Evolutionary conservation across 2,329 filamentous ascomycete genomes (phyloP), one percentile per base, ranked within the genome.

Genomic region (Sphaerulina musiva): DNA sequence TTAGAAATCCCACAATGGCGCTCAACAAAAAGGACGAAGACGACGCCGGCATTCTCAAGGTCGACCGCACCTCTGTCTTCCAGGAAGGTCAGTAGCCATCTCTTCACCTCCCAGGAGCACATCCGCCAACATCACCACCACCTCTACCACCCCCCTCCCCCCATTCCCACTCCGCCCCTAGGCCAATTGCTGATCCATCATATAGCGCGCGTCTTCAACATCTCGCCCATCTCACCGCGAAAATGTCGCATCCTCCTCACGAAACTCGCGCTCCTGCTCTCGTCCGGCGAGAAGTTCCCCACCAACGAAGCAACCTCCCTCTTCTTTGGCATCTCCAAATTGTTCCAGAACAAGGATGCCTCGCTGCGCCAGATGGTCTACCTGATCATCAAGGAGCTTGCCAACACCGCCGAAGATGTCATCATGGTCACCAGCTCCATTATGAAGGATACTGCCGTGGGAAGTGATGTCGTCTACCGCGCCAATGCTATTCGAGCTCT

Each of bases 21-120:
- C 95, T 93, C 82, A 86, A 92, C 79, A 98, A 98, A 79, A 97
- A 95, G 80, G 92, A 98, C 75, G 92, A 98, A 81, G 93, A 98
- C 79, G 92, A 96, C 72, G 83, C 86, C 72, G 86, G 87, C 70
- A 82, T 97, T 78, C 87, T 97, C 80, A 95, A 92, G 81, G 89
- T 97, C 68, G 93, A 98, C 78, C 86, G 95, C 69, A 96, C 92
- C 54, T 90, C 92, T 67, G 93, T 98, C 62, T 97, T 97, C 74
- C 93, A 97, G 79, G 93, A 98, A 86, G 93, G 93, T 96, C 75
- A 70, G 78, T 64, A 64, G 46, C 66, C 55, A 29, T 29, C 26
- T 29, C 26, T 29, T 7, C 26, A 7, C 26, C 26, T 29, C 26
- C 26, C 6, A 20, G 20, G 20, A 20, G 26, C 26, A 29, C 26